Conservation (phyloP, 495 filamentous ascomycete species). For the Penicillium pancosmium region DNA sequence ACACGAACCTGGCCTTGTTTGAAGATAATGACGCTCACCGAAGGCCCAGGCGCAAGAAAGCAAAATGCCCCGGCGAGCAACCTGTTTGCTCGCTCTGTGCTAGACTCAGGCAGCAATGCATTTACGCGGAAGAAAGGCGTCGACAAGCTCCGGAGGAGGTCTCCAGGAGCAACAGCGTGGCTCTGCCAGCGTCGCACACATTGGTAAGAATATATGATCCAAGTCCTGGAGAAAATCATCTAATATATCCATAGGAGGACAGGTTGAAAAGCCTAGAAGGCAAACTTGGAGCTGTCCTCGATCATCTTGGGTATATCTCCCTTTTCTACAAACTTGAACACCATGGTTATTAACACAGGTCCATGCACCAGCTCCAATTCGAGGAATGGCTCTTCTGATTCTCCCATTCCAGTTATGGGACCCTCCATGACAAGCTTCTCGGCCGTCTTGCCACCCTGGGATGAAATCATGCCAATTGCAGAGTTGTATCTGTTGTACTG, state of each 20-base stretch:
- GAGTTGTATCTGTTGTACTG: slow-evolving; percentile 48
- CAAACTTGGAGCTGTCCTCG: slow-evolving; percentile 41
- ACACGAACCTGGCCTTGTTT: not conserved
- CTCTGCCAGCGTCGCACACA: slow-evolving; percentile 19
- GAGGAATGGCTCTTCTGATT: slow-evolving; percentile 15
- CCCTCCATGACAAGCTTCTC: slow-evolving; percentile 12
- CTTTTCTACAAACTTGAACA: not conserved
- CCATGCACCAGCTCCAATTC: slow-evolving; percentile 9
- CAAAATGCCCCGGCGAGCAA: slow-evolving; percentile 52
- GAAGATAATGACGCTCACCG: slow-evolving; percentile 12
- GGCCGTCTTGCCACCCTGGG: slow-evolving; percentile 41
- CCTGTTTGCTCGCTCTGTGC: slow-evolving; percentile 50
- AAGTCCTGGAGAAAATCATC: not conserved
- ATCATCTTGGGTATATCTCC: slow-evolving; percentile 30
- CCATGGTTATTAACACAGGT: slow-evolving; percentile 3
- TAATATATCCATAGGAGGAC: slow-evolving; percentile 38
- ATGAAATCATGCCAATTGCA: slow-evolving; percentile 39
- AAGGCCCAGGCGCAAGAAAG: slow-evolving; percentile 46
- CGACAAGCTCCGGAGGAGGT: slow-evolving; percentile 22
- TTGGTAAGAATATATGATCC: slow-evolving; percentile 24
- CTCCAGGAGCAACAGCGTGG: slow-evolving; percentile 11
- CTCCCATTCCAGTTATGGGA: slow-evolving; percentile 11
- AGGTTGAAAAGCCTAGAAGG: slow-evolving; percentile 43
- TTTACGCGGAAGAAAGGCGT: slow-evolving; percentile 45
- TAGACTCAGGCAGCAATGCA: slow-evolving; percentile 44